Conservation (phyloP, 2,329 filamentous ascomycete genomes). For the Metarhizium robertsii region DNA sequence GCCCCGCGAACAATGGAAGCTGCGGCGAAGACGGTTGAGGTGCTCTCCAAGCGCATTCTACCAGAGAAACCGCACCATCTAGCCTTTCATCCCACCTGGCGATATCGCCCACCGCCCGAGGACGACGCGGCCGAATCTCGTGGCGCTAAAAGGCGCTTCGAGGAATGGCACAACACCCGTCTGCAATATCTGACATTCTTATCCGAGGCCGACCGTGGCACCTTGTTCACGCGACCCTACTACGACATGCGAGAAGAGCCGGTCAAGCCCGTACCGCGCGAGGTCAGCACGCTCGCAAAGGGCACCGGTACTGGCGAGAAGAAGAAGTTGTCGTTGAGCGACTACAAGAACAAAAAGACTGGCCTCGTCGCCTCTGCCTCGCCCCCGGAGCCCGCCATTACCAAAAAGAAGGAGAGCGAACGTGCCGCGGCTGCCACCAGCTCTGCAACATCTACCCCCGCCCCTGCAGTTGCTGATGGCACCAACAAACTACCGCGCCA, state of each 20-base stretch:
- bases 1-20: constrained; percentile 44
- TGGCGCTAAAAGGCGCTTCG: constrained; percentile 21
- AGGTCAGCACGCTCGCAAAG: constrained; percentile 30
- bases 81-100: constrained; percentile 37
- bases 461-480: not conserved
- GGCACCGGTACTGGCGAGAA: constrained; percentile 33
- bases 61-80: constrained; percentile 45
- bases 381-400: constrained; percentile 23
- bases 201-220: constrained; percentile 47
- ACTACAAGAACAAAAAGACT: constrained; percentile 48
- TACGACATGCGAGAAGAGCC: constrained; percentile 48
- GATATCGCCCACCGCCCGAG: constrained; percentile 34
- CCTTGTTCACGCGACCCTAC: constrained; percentile 46
- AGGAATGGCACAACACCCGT: constrained; percentile 39
- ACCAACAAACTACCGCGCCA: not conserved
- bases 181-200: constrained; percentile 50
- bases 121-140: constrained; percentile 19
- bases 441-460: constrained; percentile 9
- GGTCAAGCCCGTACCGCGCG: constrained; percentile 26
- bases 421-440: constrained; percentile 15
- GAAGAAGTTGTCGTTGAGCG: constrained; percentile 49
- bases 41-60: constrained; percentile 41
- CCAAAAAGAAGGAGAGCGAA: constrained; percentile 22
- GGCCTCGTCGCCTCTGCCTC: constrained; percentile 22
- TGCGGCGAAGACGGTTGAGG: constrained; percentile 47